Evolutionary conservation across 208 protist genomes (phyloP).

Genomic region (Leishmania gerbilli): DNA sequence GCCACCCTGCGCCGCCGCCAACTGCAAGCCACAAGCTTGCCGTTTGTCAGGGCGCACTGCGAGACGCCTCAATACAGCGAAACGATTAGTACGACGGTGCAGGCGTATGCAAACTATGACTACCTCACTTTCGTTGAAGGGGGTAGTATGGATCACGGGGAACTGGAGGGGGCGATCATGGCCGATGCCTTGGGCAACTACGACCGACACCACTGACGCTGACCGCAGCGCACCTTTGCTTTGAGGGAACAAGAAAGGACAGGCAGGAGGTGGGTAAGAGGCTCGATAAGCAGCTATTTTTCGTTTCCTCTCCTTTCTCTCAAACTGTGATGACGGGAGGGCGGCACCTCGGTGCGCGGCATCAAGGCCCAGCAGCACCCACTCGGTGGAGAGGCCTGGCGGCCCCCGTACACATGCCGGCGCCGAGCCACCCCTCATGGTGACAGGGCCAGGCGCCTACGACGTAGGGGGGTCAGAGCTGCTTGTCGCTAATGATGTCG

Average conservation of each 20-base stretch:
- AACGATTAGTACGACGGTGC: slow-evolving; percentile 46
- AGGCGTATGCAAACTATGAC: slow-evolving; percentile 69
- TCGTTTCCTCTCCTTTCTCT: background rate
- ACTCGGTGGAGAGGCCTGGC: background rate
- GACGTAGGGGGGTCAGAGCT: background rate
- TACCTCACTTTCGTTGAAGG: slow-evolving; percentile 75
- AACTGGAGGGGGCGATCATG: slow-evolving; percentile 76
- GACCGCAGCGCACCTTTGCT: background rate
- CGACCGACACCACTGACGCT: slow-evolving; percentile 38
- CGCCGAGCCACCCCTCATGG: background rate
- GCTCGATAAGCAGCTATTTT: background rate
- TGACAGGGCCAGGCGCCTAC: background rate
- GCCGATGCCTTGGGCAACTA: slow-evolving; percentile 82
- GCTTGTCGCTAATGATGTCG: background rate
- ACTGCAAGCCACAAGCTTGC: slow-evolving; percentile 22
- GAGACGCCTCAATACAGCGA: slow-evolving; percentile 50
- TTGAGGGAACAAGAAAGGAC: background rate
- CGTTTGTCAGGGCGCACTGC: slow-evolving; percentile 47
- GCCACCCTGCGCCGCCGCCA: slow-evolving; percentile 1
- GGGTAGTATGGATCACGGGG: slow-evolving; percentile 46
- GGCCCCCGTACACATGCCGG: background rate
- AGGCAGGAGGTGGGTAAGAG: background rate
- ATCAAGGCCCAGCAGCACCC: background rate
- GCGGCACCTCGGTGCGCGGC: background rate
- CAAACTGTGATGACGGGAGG: background rate